Percentiles rank a stretch among this genome's conserved stretches.
Evolutionary conservation across 345 rosid genomes (phyloP).

Genomic region (Syzygium grande): DNA sequence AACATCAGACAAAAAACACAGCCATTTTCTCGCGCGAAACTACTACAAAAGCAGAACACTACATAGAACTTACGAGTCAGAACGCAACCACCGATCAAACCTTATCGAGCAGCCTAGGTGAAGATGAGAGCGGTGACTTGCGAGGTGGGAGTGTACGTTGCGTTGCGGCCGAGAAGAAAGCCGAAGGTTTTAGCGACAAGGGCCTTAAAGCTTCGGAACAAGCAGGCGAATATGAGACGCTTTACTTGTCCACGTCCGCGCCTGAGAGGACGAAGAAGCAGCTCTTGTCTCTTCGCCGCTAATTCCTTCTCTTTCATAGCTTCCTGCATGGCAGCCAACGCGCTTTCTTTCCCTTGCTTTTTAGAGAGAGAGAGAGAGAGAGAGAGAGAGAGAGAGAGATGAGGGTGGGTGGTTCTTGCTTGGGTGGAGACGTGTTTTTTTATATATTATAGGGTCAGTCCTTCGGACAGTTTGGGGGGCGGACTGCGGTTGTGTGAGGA

Average conservation of each 20-base stretch:
- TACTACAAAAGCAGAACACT: not conserved
- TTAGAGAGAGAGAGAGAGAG: not conserved
- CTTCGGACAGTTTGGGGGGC: not conserved
- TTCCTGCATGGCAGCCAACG: not conserved
- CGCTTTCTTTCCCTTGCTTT: not conserved
- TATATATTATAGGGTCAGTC: not conserved
- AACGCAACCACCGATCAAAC: not conserved
- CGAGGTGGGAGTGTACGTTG: not conserved
- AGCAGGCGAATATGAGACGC: not conserved
- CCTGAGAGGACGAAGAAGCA: not conserved
- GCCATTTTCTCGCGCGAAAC: not conserved
- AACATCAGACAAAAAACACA: not conserved
- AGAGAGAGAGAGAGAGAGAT: not conserved
- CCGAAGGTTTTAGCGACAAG: not conserved
- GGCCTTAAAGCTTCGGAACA: not conserved
- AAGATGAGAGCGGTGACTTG: not conserved
- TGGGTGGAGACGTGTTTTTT: not conserved
- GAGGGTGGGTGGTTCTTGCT: not conserved
- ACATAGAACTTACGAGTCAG: not conserved
- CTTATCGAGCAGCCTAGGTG: not conserved
- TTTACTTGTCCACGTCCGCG: not conserved
- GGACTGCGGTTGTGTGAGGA: not conserved
- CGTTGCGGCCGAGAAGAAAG: not conserved
- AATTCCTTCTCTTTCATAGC: not conserved
- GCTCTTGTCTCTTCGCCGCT: not conserved